Evolutionary conservation across 2,329 filamentous ascomycete species (phyloP).

Genomic region (Colletotrichum camelliae): DNA sequence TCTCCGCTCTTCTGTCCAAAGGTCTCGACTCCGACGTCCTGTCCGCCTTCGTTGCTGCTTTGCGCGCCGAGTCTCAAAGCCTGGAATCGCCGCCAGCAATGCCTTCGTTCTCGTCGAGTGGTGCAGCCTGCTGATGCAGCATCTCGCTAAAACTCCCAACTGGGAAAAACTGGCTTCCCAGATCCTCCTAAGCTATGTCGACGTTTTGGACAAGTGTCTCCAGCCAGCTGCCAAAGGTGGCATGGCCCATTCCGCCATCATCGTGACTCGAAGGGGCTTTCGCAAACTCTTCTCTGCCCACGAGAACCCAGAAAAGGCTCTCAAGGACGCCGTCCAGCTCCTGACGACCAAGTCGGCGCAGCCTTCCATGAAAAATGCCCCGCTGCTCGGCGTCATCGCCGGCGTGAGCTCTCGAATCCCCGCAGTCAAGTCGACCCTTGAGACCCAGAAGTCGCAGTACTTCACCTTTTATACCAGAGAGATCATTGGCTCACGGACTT

Average conservation of each 20-base stretch:
- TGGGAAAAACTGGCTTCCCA: slow-evolving; percentile 72
- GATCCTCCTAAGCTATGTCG: slow-evolving; percentile 72
- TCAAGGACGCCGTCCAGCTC: slow-evolving; percentile 67
- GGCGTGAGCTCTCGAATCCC: slow-evolving; percentile 81
- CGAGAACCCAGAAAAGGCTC: slow-evolving; percentile 61
- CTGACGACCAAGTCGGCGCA: slow-evolving; percentile 73
- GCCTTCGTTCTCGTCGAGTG: slow-evolving; percentile 92
- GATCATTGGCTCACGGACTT: slow-evolving; percentile 77
- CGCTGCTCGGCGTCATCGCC: slow-evolving; percentile 84
- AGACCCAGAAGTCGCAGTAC: slow-evolving; percentile 72
- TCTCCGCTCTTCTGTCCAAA: slow-evolving; percentile 66
- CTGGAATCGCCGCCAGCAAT: slow-evolving; percentile 76
- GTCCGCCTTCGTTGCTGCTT: slow-evolving; percentile 66
- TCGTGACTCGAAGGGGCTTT: slow-evolving; percentile 80
- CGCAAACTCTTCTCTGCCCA: slow-evolving; percentile 72
- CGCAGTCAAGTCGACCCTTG: slow-evolving; percentile 65
- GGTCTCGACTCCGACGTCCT: slow-evolving; percentile 63
- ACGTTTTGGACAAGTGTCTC: slow-evolving; percentile 79
- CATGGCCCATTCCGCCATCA: slow-evolving; percentile 75
- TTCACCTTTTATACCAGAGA: slow-evolving; percentile 87
- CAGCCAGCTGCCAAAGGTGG: slow-evolving; percentile 67
- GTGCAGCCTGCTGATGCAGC: slow-evolving; percentile 80
- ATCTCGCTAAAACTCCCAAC: slow-evolving; percentile 64
- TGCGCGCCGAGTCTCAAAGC: slow-evolving; percentile 76
- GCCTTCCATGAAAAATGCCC: slow-evolving; percentile 72